A percentile compares a stretch with the other conserved stretches of the same genome.
Evolutionary conservation across 768 basidiomycete species (phyloP).

Genomic region (Exidia glandulosa): DNA sequence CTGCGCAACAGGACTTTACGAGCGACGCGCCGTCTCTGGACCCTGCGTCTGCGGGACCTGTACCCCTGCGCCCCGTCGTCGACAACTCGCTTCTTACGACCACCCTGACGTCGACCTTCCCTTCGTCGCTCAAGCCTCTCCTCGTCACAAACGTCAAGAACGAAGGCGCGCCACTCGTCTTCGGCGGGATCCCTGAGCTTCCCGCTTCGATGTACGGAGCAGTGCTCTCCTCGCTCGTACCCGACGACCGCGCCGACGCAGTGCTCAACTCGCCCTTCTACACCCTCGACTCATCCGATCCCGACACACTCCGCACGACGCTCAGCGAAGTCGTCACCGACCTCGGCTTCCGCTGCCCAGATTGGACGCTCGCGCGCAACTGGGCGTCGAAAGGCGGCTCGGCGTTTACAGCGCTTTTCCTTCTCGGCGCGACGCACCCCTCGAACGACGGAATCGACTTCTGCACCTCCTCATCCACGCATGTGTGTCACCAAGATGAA

Average conservation of each 20-base stretch:
- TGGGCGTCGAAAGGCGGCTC: slow-evolving; percentile 55
- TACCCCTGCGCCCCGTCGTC: slow-evolving; percentile 54
- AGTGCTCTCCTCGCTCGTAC: slow-evolving; percentile 26
- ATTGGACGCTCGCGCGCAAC: slow-evolving; percentile 57
- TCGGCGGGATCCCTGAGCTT: not conserved
- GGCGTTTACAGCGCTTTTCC: slow-evolving; percentile 52
- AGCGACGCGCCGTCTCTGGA: slow-evolving; percentile 33
- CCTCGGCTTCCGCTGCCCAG: slow-evolving; percentile 57
- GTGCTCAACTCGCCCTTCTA: slow-evolving; percentile 41
- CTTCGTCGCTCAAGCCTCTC: slow-evolving; percentile 44
- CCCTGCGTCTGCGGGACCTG: slow-evolving; percentile 36
- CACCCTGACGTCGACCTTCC: slow-evolving; percentile 54
- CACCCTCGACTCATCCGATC: slow-evolving; percentile 18
- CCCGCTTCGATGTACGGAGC: not conserved
- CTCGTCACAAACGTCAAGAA: slow-evolving; percentile 60
- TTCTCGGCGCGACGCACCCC: slow-evolving; percentile 60
- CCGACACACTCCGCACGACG: slow-evolving; percentile 32
- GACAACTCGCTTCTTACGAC: slow-evolving; percentile 62
- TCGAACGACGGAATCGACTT: slow-evolving; percentile 44
- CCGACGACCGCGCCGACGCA: slow-evolving; percentile 25
- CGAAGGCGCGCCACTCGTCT: slow-evolving; percentile 59
- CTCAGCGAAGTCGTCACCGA: slow-evolving; percentile 56
- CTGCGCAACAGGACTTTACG: slow-evolving; percentile 38
- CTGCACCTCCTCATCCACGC: slow-evolving; percentile 38
- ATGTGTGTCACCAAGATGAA: slow-evolving; percentile 51